Base-by-base conservation (phyloP, 1,284 basidiomycete genomes). In the Malassezia dermatis region DNA sequence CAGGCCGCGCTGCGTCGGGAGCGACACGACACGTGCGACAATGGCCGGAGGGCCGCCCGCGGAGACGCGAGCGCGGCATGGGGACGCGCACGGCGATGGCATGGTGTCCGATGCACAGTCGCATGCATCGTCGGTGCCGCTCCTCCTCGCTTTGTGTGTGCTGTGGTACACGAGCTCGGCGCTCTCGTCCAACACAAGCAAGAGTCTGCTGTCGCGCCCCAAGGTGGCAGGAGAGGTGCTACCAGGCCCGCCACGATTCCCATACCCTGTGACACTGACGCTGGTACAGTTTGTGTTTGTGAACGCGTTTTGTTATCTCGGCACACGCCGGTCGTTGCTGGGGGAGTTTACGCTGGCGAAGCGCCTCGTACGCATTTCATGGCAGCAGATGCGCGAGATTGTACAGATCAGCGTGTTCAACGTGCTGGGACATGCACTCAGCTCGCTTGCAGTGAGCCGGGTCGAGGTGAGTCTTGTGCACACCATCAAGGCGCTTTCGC, bases 401-500 rank as follows among this genome's bases (percentile, higher is more conserved):
- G 75, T 89, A 23, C 88, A 89, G 4, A 91, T 96, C 86, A 89
- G 89, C 26, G 80, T 87, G 53, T 98, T 98, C 76, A 81, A 81
- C 61, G 80, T 96, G 39, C 87, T 86, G n/a, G 94, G 94, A 0
- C 94, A 98, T 75, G 89, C 96, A 65, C 93, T 94, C 71, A 89
- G 88, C 26, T 91, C 88, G 63, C 85, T 98, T 77, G 94, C 93
- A 21, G 96, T 98, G 60, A 88, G 88, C 35, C 81, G 89, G 52
- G 94, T 96, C 58, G 89, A 88, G 4, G 93, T 98, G 53, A 90
- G 88, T 78, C 98, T 94, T 0, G 90, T 96, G 23, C 94, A 99
- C 74, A 98, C 93, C 30, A 95, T 96, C 77, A 96, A 96, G 84
- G 93, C 94, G 0, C 78, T 98, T 47, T 95, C 90, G 0, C 93